These are phyloP conservation scores for Paxillus rubicundulus DNA, from an alignment of 768 basidiomycete species.

Conservation along the genomic window DNA sequence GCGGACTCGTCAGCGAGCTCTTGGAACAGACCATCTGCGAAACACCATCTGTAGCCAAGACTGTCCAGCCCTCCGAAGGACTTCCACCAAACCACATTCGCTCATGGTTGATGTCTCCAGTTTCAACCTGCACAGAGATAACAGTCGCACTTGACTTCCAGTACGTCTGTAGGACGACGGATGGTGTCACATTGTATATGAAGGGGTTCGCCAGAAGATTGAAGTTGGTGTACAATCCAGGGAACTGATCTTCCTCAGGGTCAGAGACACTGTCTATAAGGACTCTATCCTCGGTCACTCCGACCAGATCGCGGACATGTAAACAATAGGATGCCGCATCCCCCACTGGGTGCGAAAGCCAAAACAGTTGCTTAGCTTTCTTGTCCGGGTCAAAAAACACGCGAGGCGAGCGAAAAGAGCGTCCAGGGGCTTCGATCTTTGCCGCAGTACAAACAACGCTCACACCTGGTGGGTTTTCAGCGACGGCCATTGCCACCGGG, in stretches of 20 bases:
- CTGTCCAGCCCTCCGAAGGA: constrained; percentile 43
- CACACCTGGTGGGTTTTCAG: constrained; percentile 7
- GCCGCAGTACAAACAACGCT: constrained; percentile 17
- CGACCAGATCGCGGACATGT: constrained; percentile 39
- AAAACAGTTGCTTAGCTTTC: constrained; percentile 35
- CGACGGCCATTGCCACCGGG: constrained; percentile 7
- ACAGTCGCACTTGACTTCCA: constrained; percentile 53
- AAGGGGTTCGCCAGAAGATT: constrained; percentile 42
- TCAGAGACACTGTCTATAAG: constrained; percentile 44
- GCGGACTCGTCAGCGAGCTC: constrained; percentile 43
- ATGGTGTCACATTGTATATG: constrained; percentile 15
- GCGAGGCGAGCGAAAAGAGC: constrained; percentile 60
- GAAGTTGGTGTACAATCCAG: constrained; percentile 55
- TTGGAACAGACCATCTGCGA: constrained; percentile 42
- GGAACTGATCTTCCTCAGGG: constrained; percentile 41
- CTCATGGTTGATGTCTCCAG: constrained; percentile 38
- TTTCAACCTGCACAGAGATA: constrained; percentile 39
- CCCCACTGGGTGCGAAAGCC: constrained; percentile 50
- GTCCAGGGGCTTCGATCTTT: constrained; percentile 42
- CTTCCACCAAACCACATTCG: background rate
- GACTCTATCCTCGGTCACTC: constrained; percentile 5
- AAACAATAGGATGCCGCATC: constrained; percentile 52
- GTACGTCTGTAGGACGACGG: constrained; percentile 38
- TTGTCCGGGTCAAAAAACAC: constrained; percentile 28
- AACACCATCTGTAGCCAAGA: constrained; percentile 45